phyloP scores from a whole-genome alignment of 345 rosid species.

The Rhizophora apiculata region DNA sequence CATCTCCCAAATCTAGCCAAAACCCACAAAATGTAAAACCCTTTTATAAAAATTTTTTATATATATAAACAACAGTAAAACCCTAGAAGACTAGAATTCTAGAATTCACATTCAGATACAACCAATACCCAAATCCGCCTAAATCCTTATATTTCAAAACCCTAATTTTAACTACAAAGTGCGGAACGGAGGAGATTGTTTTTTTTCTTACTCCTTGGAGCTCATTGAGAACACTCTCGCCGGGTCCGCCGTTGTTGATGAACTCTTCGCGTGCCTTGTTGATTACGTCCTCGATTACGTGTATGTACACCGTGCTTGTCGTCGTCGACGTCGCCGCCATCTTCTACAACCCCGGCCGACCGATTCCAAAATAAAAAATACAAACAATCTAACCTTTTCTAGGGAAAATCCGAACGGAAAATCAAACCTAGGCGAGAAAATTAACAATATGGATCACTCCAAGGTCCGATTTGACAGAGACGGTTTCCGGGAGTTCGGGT shows the following conservation, averaged over 20 bases:
- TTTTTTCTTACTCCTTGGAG: constrained; percentile 74
- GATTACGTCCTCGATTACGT: constrained; percentile 89
- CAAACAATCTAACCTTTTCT: constrained; percentile 4
- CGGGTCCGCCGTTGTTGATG: constrained; percentile 72
- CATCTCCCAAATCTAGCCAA: constrained; percentile 76
- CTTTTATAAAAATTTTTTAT: neutral
- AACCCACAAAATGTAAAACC: neutral
- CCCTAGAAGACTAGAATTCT: constrained; percentile 33
- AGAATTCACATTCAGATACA: constrained; percentile 30
- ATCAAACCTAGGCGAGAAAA: no score
- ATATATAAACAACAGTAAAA: constrained; percentile 11
- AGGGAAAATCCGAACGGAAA: neutral
- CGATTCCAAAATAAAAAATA: neutral
- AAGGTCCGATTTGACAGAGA: neutral
- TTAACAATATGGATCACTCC: no score
- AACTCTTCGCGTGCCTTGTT: constrained; percentile 94
- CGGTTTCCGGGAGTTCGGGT: constrained; percentile 21
- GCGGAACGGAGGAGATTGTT: neutral
- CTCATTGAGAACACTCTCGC: constrained; percentile 75
- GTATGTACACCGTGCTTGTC: constrained; percentile 65
- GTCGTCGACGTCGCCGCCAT: constrained; percentile 60
- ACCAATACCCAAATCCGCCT: neutral
- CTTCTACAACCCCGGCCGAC: constrained; percentile 11
- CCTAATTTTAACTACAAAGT: neutral
- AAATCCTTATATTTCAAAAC: neutral